These are phyloP conservation scores for Clonostachys chloroleuca DNA, from an alignment of 2,329 filamentous ascomycete species.

Conservation along the genomic window DNA sequence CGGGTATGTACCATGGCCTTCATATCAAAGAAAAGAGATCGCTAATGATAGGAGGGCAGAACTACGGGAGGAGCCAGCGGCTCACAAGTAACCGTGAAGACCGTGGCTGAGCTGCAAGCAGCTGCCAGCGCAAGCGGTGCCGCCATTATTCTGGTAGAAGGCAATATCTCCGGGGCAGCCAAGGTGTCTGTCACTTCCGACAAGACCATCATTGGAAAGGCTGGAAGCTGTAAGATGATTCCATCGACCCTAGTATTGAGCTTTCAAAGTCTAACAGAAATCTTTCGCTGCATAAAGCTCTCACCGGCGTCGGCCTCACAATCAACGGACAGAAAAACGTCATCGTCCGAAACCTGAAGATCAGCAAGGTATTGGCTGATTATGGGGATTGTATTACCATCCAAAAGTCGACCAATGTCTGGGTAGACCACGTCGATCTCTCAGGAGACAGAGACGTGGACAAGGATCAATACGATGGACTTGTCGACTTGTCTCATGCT, in stretches of 20 bases:
- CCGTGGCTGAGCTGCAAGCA: constrained; percentile 14
- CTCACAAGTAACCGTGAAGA: constrained; percentile 15
- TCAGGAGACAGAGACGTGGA: constrained; percentile 21
- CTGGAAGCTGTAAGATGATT: constrained; percentile 13
- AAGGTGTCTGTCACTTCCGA: constrained; percentile 29
- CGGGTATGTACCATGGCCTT: constrained; percentile 6
- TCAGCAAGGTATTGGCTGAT: constrained; percentile 37
- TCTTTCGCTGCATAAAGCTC: constrained; percentile 4
- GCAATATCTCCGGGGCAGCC: constrained; percentile 15
- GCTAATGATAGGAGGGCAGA: not conserved
- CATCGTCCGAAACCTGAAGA: constrained; percentile 50
- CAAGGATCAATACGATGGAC: constrained; percentile 34
- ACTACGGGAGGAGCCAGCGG: constrained; percentile 20
- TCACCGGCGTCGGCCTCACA: constrained; percentile 38
- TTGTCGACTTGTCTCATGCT: constrained; percentile 34
- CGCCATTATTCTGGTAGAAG: constrained; percentile 19
- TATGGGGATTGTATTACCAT: constrained; percentile 47
- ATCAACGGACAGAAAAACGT: constrained; percentile 46
- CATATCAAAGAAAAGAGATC: not conserved
- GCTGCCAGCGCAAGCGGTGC: constrained; percentile 16
- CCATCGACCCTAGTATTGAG: not conserved
- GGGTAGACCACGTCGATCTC: constrained; percentile 36
- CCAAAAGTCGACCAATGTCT: constrained; percentile 38
- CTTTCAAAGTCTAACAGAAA: not conserved
- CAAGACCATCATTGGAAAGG: constrained; percentile 34